These are phyloP conservation scores for Cytospora piceicola DNA, from an alignment of 2,329 filamentous ascomycete species.

Conservation along the genomic window DNA sequence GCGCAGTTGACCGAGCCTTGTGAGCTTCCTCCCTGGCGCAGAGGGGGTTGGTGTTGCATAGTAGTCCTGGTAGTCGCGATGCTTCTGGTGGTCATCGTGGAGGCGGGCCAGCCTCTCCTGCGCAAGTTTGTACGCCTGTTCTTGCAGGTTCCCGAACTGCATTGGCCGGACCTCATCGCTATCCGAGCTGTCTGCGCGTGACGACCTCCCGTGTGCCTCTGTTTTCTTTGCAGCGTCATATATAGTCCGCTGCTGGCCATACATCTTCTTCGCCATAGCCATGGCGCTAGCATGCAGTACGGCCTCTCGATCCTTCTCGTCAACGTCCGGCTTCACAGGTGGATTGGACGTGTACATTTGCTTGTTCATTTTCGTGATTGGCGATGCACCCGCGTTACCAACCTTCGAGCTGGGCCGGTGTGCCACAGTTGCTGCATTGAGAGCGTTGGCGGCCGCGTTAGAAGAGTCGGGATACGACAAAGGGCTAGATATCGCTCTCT, in stretches of 20 bases:
- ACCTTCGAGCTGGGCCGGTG: slow-evolving; percentile 57
- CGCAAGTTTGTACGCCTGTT: slow-evolving; percentile 84
- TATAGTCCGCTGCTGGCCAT: slow-evolving; percentile 67
- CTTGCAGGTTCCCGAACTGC: slow-evolving; percentile 70
- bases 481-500: slow-evolving; percentile 68
- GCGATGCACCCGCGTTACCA: slow-evolving; percentile 67
- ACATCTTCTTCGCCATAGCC: slow-evolving; percentile 90
- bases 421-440: slow-evolving; percentile 73
- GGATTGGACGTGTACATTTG: slow-evolving; percentile 81
- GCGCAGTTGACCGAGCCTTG: slow-evolving; percentile 59
- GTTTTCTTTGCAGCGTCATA: slow-evolving; percentile 54
- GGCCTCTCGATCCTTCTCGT: slow-evolving; percentile 74
- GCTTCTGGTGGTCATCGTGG: slow-evolving; percentile 68
- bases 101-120: slow-evolving; percentile 82
- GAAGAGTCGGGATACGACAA: slow-evolving; percentile 55
- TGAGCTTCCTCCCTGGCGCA: slow-evolving; percentile 48
- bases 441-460: slow-evolving; percentile 67
- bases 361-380: slow-evolving; percentile 68
- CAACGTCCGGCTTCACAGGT: slow-evolving; percentile 70
- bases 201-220: slow-evolving; percentile 39
- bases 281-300: slow-evolving; percentile 80
- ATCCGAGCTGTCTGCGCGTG: slow-evolving; percentile 32
- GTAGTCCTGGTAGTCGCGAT: slow-evolving; percentile 72
- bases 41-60: slow-evolving; percentile 56
- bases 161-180: slow-evolving; percentile 51